These are phyloP conservation scores for Podaxis mareebaensis DNA, from an alignment of 768 basidiomycete species.

Conservation along the genomic window DNA sequence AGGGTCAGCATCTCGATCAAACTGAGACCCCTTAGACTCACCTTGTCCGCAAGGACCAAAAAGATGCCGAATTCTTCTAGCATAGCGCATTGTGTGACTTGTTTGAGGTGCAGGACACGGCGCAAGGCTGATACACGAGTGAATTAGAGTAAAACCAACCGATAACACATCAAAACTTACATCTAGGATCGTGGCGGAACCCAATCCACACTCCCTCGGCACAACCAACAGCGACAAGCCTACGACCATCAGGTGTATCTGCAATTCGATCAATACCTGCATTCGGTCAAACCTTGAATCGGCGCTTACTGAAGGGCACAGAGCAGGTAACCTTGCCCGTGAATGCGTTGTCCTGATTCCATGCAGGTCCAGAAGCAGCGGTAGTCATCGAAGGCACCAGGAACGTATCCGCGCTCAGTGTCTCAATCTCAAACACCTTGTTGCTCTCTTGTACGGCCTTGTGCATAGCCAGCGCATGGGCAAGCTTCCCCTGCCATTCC, in stretches of 20 bases:
- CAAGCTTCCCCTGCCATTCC: constrained; percentile 92
- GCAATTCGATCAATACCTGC: constrained; percentile 46
- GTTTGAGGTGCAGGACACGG: constrained; percentile 88
- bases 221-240: constrained; percentile 86
- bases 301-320: constrained; percentile 77
- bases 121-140: constrained; percentile 71
- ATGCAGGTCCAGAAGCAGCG: constrained; percentile 48
- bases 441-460: constrained; percentile 89
- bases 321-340: constrained; percentile 92
- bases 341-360: constrained; percentile 70
- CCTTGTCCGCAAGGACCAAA: constrained; percentile 92
- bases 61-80: constrained; percentile 97
- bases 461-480: constrained; percentile 84
- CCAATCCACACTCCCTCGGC: constrained; percentile 96
- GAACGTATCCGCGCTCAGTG: constrained; percentile 87
- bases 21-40: constrained; percentile 29
- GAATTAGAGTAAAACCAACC: neutral
- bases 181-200: constrained; percentile 81
- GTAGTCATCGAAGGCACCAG: constrained; percentile 62
- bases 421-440: constrained; percentile 94
- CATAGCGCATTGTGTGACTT: constrained; percentile 93
- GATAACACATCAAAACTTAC: constrained; percentile 42
- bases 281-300: neutral
- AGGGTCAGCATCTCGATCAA: neutral
- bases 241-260: constrained; percentile 82